Evolutionary conservation across 805 yeast genomes (phyloP), one percentile per base, ranked within the genome.

Genomic region (Zygoascus bituminiphila): DNA sequence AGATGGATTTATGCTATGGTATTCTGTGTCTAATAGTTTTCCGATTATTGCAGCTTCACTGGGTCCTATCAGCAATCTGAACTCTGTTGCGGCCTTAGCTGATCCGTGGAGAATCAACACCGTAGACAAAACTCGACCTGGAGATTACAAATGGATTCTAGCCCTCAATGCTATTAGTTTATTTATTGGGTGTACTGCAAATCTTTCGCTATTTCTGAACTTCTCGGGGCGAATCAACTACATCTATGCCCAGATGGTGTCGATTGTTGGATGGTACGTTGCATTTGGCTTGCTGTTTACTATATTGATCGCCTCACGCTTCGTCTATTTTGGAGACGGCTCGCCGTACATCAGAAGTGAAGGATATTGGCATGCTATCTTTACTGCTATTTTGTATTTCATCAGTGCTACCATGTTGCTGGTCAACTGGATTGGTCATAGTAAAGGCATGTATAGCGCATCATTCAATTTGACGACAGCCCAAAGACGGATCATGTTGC

Each of bases 361-460:
- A 54, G 95, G 94, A 1, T 88, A 76, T 61, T 88, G 89, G 88
- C 82, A 74, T 62, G 95, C 88, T 0, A 76, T 77, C 0, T 65
- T 82, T 51, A 84, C 95, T 0, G 72, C 78, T 3, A 66, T 72
- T 1, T 64, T 85, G 22, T 87, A 88, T 62, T 74, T 77, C 51
- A 42, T 67, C 5, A 82, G 89, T 54, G 71, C 81, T 2, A 17
- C 70, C 1, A 61, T 80, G 14, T 68, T 86, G 41, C 48, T 72
- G 1, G 52, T 78, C 31, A 88, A 87, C 65, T 79, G 76, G 51
- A 46, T 73, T 5, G 95, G 96, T 1, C 82, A 77, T 58, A 54
- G 70, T 12, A 46, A 70, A 35, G 69, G 74, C 2, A 79, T 77
- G 56, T 87, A 85, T 56, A 85, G 85, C 1, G 81, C 91, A 0